Evolutionary conservation across 2,329 filamentous ascomycete genomes (phyloP).

Genomic region (Thelonectria rubi): DNA sequence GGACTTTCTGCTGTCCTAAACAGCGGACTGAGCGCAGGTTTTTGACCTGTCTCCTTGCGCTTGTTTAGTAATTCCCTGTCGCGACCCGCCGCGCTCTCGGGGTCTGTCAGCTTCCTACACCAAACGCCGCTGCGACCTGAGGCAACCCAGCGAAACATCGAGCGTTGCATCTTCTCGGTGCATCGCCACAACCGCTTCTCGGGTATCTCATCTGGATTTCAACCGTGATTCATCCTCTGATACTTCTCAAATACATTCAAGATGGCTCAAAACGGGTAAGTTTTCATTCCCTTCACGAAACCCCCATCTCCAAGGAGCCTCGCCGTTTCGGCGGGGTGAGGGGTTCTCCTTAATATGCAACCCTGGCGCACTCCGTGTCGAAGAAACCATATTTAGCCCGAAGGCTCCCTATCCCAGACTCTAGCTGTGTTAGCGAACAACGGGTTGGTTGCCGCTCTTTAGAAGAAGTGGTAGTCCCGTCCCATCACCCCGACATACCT

Average conservation of each 20-base stretch:
- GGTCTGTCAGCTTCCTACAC: constrained; percentile 7
- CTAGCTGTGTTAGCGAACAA: constrained; percentile 1
- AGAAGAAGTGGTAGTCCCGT: constrained; percentile 6
- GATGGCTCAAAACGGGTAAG: constrained; percentile 50
- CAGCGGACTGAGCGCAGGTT: constrained; percentile 26
- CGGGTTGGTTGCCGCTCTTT: not conserved
- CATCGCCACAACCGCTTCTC: constrained; percentile 16
- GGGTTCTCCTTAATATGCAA: constrained; percentile 8
- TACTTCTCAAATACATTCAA: constrained; percentile 28
- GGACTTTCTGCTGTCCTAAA: constrained; percentile 30
- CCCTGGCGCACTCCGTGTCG: constrained; percentile 7
- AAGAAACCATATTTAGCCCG: not conserved
- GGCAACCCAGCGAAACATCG: constrained; percentile 21
- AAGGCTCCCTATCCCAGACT: not conserved
- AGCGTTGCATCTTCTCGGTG: constrained; percentile 23
- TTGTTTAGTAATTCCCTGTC: not conserved
- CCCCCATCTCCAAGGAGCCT: constrained; percentile 18
- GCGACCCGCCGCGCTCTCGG: constrained; percentile 7
- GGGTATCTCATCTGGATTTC: constrained; percentile 16
- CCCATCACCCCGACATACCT: constrained; percentile 11
- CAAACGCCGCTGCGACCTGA: constrained; percentile 22
- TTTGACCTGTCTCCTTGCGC: constrained; percentile 8
- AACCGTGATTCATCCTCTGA: constrained; percentile 20
- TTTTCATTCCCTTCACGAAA: constrained; percentile 14
- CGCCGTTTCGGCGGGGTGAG: constrained; percentile 31